Base-by-base conservation (phyloP, 2,329 filamentous ascomycete species). In the Diaporthe sp. region DNA sequence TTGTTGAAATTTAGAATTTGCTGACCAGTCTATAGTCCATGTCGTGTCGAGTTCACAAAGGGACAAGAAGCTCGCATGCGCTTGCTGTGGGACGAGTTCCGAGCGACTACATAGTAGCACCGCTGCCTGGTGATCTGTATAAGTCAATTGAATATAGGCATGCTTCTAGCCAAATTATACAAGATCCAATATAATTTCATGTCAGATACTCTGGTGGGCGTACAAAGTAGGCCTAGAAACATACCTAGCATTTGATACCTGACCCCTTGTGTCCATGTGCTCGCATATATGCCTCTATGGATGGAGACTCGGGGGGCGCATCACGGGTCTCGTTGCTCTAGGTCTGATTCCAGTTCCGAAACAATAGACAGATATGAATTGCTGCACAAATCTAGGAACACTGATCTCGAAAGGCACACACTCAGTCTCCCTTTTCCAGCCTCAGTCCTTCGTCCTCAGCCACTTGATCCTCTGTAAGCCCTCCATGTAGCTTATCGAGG, bases 41-140 rank as follows among this genome's bases (percentile, higher is more conserved):
- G 65, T 22, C 65, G 65, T 53, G 22, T 68, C 4, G 65, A 68
- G 46, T 68, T 68, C 25, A 68, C 65, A 17, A 53, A 68, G 46
- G 65, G 65, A 39, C 65, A 68, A 42, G 65, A 68, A 39, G 46
- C 65, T 53, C 65, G 65, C 22, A 68, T 68, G 65, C 65, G 46
- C 4, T 28, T 39, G 34, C 6, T 68, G 31, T 68, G 46, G 46
- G 15, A 68, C 3, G 65, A 68, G 65, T 68, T 39, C 7, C 65
- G 65, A 39, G 46, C 46, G 13, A 9, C 8, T n/a, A 28, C 31
- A 25, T 13, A 39, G 3, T 68, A 28, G 9, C 6, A 4, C n/a
- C 9, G 13, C 31, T 53, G 5, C n/a, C 8, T 4, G 8, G 8
- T 34, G 3, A 42, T 34, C 15, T 37, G 65, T 34, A 51, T 19